Evolutionary conservation across 2,329 filamentous ascomycete species (phyloP).

Genomic region (Sporothrix pseudoabietina): DNA sequence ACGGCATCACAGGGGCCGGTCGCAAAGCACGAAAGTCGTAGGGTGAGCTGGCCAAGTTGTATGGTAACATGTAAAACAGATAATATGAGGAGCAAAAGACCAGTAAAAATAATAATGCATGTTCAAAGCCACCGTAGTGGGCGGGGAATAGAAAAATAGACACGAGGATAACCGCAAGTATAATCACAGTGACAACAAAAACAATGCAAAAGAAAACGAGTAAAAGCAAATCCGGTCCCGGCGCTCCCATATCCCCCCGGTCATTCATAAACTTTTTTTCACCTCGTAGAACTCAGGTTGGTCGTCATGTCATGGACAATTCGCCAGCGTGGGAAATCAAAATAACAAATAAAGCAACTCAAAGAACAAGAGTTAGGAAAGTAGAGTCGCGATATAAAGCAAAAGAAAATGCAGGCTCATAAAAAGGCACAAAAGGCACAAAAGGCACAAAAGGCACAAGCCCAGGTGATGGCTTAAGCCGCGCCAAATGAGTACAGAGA

Average conservation of each 20-base stretch:
- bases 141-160: constrained; percentile 7
- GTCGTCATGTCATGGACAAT: constrained; percentile 22
- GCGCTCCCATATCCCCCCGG: constrained; percentile 9
- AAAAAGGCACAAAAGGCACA: neutral
- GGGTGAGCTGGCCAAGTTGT: neutral
- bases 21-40: neutral
- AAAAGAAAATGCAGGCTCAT: neutral
- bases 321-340: neutral
- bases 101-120: neutral
- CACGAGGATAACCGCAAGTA: neutral
- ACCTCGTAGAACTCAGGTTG: constrained; percentile 7
- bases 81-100: neutral
- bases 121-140: constrained; percentile 18
- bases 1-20: too few species aligned
- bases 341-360: neutral
- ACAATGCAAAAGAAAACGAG: neutral
- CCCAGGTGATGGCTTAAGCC: neutral
- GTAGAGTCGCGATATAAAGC: neutral
- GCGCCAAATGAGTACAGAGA: constrained; percentile 41
- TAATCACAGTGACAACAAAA: neutral
- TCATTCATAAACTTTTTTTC: constrained; percentile 17
- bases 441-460: neutral
- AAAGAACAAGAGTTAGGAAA: neutral
- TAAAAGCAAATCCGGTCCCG: constrained; percentile 7
- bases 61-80: neutral